A percentile compares a stretch with the other conserved stretches of the same genome.
These are phyloP conservation scores for Rosa rugosa DNA, from an alignment of 306 rosid species.

Conservation along the genomic window DNA sequence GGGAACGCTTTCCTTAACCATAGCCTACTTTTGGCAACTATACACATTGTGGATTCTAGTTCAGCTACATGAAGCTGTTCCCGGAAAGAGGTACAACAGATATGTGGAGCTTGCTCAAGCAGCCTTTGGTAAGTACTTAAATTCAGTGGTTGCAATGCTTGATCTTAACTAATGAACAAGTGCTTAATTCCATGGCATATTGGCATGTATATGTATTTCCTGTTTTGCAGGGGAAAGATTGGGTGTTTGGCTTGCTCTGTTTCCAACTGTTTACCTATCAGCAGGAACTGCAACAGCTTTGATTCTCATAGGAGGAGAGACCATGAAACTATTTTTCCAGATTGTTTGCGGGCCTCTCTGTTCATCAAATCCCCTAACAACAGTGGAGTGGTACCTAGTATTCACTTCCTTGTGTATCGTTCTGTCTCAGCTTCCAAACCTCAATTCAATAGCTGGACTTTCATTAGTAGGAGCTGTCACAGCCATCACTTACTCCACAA, in stretches of 20 bases:
- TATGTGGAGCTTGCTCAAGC: conserved; percentile 97
- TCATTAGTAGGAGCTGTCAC: conserved; percentile 96
- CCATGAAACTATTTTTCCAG: conserved; percentile 96
- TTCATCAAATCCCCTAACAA: conserved; percentile 85
- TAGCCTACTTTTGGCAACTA: conserved; percentile 94
- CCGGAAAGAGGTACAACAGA: conserved; percentile 97
- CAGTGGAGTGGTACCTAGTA: conserved; percentile 97
- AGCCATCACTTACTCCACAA: conserved; percentile 92
- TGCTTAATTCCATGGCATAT: neutral
- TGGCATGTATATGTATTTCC: conserved; percentile 7
- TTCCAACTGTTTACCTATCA: conserved; percentile 91
- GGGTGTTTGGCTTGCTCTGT: conserved; percentile 97
- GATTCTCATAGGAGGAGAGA: conserved; percentile 96
- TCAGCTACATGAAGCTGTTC: conserved; percentile 98
- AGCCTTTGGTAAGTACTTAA: conserved; percentile 74
- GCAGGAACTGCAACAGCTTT: conserved; percentile 99
- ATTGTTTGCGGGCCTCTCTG: conserved; percentile 90
- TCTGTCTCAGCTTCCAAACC: conserved; percentile 97
- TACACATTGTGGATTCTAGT: conserved; percentile 95
- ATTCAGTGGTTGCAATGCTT: neutral
- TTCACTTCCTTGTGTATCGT: conserved; percentile 91
- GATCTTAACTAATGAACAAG: neutral
- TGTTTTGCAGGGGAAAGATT: conserved; percentile 78
- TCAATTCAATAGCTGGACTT: conserved; percentile 95
- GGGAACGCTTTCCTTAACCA: conserved; percentile 89